Evolutionary conservation across 495 filamentous ascomycete species (phyloP).

Genomic region (Opeltia flavorubescens): DNA sequence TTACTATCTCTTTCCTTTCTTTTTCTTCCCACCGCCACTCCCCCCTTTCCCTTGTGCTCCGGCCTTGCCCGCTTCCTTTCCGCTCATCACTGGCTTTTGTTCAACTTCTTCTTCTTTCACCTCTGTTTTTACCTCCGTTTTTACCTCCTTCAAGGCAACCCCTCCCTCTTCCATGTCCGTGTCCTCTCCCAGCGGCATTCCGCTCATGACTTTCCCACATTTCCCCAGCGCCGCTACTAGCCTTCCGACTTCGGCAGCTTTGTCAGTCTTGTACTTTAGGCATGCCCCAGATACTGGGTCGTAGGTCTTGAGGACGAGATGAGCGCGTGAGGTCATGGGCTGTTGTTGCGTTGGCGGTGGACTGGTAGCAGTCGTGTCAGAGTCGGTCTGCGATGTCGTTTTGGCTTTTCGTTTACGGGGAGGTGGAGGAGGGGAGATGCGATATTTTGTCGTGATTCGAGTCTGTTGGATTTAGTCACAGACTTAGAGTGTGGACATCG

Average conservation of each 20-base stretch:
- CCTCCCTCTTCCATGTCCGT: not conserved
- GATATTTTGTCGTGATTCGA: slow-evolving; percentile 74
- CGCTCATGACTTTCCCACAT: slow-evolving; percentile 15
- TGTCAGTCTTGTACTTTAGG: slow-evolving; percentile 83
- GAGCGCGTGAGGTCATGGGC: slow-evolving; percentile 35
- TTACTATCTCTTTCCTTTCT: slow-evolving; percentile 46
- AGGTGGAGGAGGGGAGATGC: slow-evolving; percentile 33
- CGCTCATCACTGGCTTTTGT: not conserved
- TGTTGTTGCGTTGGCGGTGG: slow-evolving; percentile 17
- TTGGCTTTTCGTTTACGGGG: slow-evolving; percentile 17
- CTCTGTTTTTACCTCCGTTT: slow-evolving; percentile 4
- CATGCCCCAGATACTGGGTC: slow-evolving; percentile 67
- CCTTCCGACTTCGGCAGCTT: slow-evolving; percentile 76
- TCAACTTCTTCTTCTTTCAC: slow-evolving; percentile 3
- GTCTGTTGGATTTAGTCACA: slow-evolving; percentile 36
- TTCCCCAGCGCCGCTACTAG: slow-evolving; percentile 59
- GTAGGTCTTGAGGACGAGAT: slow-evolving; percentile 76
- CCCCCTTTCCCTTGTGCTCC: slow-evolving; percentile 6
- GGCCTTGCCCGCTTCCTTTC: slow-evolving; percentile 1
- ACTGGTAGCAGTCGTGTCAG: slow-evolving; percentile 7
- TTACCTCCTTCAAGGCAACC: slow-evolving; percentile 1
- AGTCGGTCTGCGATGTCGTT: slow-evolving; percentile 10
- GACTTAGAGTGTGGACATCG: slow-evolving; percentile 8
- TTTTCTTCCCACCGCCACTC: slow-evolving; percentile 26
- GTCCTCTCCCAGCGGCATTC: slow-evolving; percentile 9